phyloP scores from a whole-genome alignment of 139 green algal genomes.

The Eudorina sp. region DNA sequence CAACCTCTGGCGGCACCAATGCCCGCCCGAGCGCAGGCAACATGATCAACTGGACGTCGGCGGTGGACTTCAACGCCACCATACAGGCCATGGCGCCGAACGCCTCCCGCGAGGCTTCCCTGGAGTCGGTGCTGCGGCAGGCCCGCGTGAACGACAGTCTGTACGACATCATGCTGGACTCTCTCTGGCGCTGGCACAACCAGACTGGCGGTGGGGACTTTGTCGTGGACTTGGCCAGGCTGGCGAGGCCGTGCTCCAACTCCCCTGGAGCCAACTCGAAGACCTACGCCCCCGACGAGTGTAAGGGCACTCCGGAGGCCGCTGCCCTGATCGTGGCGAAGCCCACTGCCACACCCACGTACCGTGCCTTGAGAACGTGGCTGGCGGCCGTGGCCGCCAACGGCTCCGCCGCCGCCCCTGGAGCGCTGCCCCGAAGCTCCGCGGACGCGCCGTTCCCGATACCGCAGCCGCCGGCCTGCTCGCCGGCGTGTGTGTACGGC shows the following conservation, averaged over 20 bases:
- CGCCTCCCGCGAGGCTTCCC: constrained; percentile 15
- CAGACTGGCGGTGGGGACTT: constrained; percentile 23
- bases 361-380: constrained; percentile 15
- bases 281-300: neutral
- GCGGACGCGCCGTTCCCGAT: neutral
- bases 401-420: neutral
- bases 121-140: constrained; percentile 6
- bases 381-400: neutral
- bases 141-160: neutral
- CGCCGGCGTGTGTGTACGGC: constrained; percentile 38
- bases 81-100: neutral
- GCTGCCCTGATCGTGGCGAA: neutral
- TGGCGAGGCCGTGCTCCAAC: neutral
- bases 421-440: constrained; percentile 17
- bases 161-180: constrained; percentile 31
- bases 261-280: neutral
- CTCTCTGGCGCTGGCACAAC: constrained; percentile 37
- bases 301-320: neutral
- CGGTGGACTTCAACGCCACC: neutral
- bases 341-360: constrained; percentile 6
- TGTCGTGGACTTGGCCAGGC: constrained; percentile 4
- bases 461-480: constrained; percentile 7
- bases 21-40: neutral
- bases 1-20: too few species aligned
- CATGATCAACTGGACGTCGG: neutral